phyloP scores from a whole-genome alignment of 2,329 filamentous ascomycete species.

The Fulvia fulva region DNA sequence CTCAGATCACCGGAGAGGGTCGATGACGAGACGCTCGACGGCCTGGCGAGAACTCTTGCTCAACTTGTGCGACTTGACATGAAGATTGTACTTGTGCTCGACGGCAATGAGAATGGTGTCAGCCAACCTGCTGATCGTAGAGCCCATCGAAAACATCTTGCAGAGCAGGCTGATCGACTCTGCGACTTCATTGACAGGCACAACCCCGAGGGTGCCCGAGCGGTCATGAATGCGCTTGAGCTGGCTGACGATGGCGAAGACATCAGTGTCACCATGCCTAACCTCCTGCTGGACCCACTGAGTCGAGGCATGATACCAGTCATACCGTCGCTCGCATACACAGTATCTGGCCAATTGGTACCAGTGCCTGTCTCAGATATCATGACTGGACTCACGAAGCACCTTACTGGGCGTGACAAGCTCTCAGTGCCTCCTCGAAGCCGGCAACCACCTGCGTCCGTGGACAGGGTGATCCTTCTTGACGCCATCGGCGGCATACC shows the following conservation, averaged over 20 bases:
- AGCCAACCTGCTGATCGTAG: constrained; percentile 12
- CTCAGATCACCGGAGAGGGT: constrained; percentile 69
- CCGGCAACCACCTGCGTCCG: constrained; percentile 13
- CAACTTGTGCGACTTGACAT: constrained; percentile 81
- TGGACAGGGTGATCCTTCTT: constrained; percentile 85
- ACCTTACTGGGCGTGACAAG: constrained; percentile 61
- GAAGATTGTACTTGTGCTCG: constrained; percentile 75
- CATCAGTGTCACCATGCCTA: constrained; percentile 41
- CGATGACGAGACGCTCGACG: constrained; percentile 64
- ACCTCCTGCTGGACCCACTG: constrained; percentile 61
- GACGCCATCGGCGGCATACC: constrained; percentile 86
- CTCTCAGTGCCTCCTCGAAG: constrained; percentile 9
- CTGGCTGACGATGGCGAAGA: constrained; percentile 23
- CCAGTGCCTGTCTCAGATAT: constrained; percentile 58
- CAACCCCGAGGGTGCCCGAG: constrained; percentile 63
- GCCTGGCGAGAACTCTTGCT: constrained; percentile 76
- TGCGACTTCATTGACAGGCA: constrained; percentile 70
- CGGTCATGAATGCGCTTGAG: constrained; percentile 58
- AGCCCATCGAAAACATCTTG: constrained; percentile 20
- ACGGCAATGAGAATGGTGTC: constrained; percentile 50
- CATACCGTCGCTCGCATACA: constrained; percentile 62
- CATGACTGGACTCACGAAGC: constrained; percentile 70
- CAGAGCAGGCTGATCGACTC: constrained; percentile 67
- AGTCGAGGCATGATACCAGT: constrained; percentile 67
- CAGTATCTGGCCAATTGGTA: constrained; percentile 47